Evolutionary conservation across 1,139 yeast genomes (phyloP), one percentile per base, ranked within the genome.

Genomic region (Arxiozyma bovina): DNA sequence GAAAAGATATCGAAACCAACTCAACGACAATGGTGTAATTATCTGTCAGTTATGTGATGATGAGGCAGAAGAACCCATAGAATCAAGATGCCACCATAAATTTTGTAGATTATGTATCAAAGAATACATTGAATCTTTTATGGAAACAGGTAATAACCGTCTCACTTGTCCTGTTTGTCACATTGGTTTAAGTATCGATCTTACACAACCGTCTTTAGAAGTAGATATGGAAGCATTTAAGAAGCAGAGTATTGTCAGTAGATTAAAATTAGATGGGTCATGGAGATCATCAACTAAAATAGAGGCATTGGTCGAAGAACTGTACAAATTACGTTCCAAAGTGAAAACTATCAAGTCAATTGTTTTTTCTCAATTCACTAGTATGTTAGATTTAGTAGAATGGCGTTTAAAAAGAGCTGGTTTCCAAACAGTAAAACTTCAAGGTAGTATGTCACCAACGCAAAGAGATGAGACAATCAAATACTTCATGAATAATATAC

Each of bases 11-110:
- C 80, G 80, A 17, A 70, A 74, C 45, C 51, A 51, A 15, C 66
- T 62, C 11, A 69, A 67, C 5, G 69, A 64, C 2, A 76, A 75
- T 21, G 90, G 89, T 17, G 84, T 85, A 1, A 78, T 90, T 30
- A 85, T 94, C 50, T 93, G 99, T 68, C 94, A 88, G 61, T 70
- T 93, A 30, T 94, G 99, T 72, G 98, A 91, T 62, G 99, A 94
- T 66, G 97, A 90, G 70, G 96, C 99, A 0, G 98, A 93, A 69
- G 99, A 93, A 59, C 96, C 99, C 0, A 89, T 94, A 51, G 91
- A 87, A 68, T 87, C 96, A 1, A 87, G 85, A 67, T 93, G 99
- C 67, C 96, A 87, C 62, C 99, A 93, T 65, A 80, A 81, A 55
- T 93, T 93, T 67, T 93, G 99, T 68, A 79, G 99, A 44, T 77